Base-by-base conservation (phyloP, 2,329 filamentous ascomycete genomes). In the Colletotrichum sp. region DNA sequence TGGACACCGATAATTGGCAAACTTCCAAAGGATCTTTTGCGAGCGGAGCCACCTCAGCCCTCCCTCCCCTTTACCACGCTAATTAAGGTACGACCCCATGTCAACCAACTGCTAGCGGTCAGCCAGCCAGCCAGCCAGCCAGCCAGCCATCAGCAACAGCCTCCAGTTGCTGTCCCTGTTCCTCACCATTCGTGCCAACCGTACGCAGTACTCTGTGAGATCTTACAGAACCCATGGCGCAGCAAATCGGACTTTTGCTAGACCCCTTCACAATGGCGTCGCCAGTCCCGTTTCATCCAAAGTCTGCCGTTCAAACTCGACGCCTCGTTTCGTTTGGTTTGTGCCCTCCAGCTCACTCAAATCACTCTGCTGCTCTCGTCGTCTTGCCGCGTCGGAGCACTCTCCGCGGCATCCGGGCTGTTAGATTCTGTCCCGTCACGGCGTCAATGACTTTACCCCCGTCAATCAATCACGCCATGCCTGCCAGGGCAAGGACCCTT, bases 21-120 rank as follows among this genome's bases (percentile, higher is more conserved):
- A 60, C 70, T 68, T 67, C 59, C 26, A 24, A 60, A 75, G 59
- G 64, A 75, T 59, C 69, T 68, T 75, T 75, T 75, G 72, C 34
- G 22, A 68, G 72, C 63, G 68, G 68, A 55, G 57, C 18, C 48
- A 69, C 52, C 48, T 39, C 60, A 62, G 60, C 72, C 60, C 67
- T 59, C 72, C 60, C 66, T 59, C 65, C 48, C 39, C 69, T 72
- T 67, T 39, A 48, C 62, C 70, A 60, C 60, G n/a, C 68, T 72
- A 62, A 67, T 36, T 57, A 62, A 55, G 55, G 34, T 65, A 44
- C 30, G 24, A 36, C 62, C 48, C 72, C 68, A 18, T 64, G 48
- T 72, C 60, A 36, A 39, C 32, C 59, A 36, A 39, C 36, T 71
- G 26, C 13, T 64, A 70, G 30, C 52, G 34, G 68, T 68, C 72